A percentile compares a stretch with the other conserved stretches of the same genome.
These are phyloP conservation scores for Mycena albidolilacea DNA, from an alignment of 768 basidiomycete genomes.

Conservation along the genomic window DNA sequence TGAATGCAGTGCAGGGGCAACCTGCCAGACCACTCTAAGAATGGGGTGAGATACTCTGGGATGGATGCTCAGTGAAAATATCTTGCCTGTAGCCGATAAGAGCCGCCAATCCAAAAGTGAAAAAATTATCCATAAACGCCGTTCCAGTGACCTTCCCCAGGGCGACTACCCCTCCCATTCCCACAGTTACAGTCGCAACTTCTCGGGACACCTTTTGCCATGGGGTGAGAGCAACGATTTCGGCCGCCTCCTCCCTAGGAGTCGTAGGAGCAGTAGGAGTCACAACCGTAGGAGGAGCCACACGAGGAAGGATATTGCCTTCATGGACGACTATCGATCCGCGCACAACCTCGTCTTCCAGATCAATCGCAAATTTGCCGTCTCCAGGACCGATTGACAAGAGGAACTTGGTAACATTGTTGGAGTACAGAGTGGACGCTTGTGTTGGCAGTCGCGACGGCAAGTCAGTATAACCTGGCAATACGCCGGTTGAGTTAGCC, in stretches of 20 bases:
- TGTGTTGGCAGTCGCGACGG: constrained; percentile 93
- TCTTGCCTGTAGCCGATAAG: constrained; percentile 68
- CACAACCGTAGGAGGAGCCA: constrained; percentile 72
- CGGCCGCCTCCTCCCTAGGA: constrained; percentile 59
- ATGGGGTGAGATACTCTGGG: not conserved
- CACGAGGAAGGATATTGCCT: constrained; percentile 77
- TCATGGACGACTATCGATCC: constrained; percentile 84
- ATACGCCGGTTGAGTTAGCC: constrained; percentile 5
- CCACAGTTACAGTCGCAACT: constrained; percentile 79
- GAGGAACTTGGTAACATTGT: constrained; percentile 92
- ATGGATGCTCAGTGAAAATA: not conserved
- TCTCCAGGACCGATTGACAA: constrained; percentile 78
- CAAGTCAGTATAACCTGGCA: constrained; percentile 83
- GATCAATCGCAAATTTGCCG: constrained; percentile 74
- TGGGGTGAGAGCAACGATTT: constrained; percentile 79
- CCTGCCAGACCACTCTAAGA: constrained; percentile 87
- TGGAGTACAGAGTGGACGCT: constrained; percentile 91
- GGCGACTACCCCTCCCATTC: constrained; percentile 81
- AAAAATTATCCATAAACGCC: constrained; percentile 91
- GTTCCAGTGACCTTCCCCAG: constrained; percentile 86
- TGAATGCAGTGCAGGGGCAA: constrained; percentile 89
- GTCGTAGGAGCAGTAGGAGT: constrained; percentile 62
- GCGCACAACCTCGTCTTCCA: constrained; percentile 88
- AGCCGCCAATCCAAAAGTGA: constrained; percentile 90
- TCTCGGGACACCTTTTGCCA: constrained; percentile 88